Evolutionary conservation across 2,329 filamentous ascomycete species (phyloP).

Genomic region (Rutstroemia sp.): DNA sequence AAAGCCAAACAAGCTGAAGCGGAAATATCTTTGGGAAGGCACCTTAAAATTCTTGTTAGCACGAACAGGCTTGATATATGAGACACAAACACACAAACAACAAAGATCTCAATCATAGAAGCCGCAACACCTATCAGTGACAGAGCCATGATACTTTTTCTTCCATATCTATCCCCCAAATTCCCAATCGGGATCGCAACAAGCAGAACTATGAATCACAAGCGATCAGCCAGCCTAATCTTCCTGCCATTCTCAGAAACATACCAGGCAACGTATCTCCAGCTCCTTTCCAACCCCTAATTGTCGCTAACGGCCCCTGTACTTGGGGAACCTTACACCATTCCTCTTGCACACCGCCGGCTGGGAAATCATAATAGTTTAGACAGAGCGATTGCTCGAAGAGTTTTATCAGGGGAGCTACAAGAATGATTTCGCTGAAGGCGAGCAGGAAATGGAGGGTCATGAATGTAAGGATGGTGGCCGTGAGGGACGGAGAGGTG

Average conservation of each 20-base stretch:
- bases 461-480: constrained; percentile 18
- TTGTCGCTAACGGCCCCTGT: constrained; percentile 22
- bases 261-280: constrained; percentile 27
- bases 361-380: constrained; percentile 21
- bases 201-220: constrained; percentile 19
- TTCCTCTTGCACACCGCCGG: constrained; percentile 13
- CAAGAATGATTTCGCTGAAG: constrained; percentile 26
- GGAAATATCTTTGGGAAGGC: constrained; percentile 24
- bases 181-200: constrained; percentile 27
- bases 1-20: constrained; percentile 25
- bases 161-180: constrained; percentile 24
- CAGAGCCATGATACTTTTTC: constrained; percentile 23
- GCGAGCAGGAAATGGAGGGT: constrained; percentile 27
- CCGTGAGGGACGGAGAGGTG: not conserved
- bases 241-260: not conserved
- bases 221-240: constrained; percentile 1
- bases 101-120: constrained; percentile 22
- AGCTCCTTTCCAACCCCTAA: constrained; percentile 27
- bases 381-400: constrained; percentile 27
- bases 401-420: constrained; percentile 25
- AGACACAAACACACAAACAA: constrained; percentile 22
- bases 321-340: constrained; percentile 26
- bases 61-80: not conserved
- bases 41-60: constrained; percentile 13
- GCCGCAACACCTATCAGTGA: constrained; percentile 22